Conservation (phyloP, 148 eudicot genomes). For the Mesembryanthemum crystallinum region DNA sequence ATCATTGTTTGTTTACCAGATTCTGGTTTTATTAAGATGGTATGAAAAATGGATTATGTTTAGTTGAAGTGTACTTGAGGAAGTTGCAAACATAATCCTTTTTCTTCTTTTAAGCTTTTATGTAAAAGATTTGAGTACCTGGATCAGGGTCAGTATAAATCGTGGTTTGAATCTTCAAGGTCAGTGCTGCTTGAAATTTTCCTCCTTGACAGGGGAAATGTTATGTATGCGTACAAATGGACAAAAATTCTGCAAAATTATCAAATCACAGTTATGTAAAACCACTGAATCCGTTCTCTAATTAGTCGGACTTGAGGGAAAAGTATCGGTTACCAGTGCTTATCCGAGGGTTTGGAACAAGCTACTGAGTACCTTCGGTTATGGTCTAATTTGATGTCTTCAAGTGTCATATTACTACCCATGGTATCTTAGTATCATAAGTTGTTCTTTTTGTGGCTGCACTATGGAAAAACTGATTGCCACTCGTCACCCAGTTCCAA, state of each 20-base stretch:
- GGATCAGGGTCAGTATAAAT: too few species aligned
- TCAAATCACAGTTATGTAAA: neutral
- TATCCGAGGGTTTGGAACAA: neutral
- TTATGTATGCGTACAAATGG: neutral
- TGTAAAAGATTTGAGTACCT: neutral
- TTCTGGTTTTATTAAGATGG: neutral
- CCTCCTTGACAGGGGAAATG: neutral
- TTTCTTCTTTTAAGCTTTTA: neutral
- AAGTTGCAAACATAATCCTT: too few species aligned
- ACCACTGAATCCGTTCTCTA: neutral
- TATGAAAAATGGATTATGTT: neutral
- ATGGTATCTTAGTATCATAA: neutral
- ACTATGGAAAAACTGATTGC: neutral
- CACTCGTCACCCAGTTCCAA: neutral
- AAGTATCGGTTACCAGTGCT: neutral
- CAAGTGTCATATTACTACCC: neutral
- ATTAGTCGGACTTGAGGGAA: neutral
- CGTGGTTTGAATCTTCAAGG: neutral
- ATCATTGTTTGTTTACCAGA: conserved; percentile 7
- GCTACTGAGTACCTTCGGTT: neutral
- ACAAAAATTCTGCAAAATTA: neutral
- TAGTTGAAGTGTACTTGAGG: neutral
- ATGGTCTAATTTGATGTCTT: neutral
- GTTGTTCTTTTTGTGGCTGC: conserved; percentile 4
- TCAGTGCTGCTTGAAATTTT: neutral